phyloP scores from a whole-genome alignment of 2,329 filamentous ascomycete species.

The Ascosphaera aggregata region DNA sequence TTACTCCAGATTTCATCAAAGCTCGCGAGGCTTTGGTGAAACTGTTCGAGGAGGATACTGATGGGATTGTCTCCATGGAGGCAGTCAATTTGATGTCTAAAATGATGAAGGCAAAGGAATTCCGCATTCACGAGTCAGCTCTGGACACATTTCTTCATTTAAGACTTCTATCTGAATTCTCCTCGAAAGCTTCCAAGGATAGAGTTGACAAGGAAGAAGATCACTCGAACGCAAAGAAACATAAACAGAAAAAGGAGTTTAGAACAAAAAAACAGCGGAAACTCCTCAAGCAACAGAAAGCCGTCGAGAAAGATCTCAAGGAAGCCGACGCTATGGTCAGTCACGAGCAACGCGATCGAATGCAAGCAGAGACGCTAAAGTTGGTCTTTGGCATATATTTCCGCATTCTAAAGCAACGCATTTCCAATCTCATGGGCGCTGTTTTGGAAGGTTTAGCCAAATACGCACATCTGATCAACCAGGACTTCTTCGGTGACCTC shows the following conservation, averaged over 20 bases:
- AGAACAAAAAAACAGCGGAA: constrained; percentile 77
- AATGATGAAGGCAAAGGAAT: constrained; percentile 85
- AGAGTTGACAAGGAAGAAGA: constrained; percentile 40
- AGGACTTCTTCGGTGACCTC: constrained; percentile 94
- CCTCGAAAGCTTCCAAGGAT: constrained; percentile 59
- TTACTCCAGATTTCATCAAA: constrained; percentile 54
- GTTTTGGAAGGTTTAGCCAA: constrained; percentile 84
- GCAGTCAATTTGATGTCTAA: constrained; percentile 65
- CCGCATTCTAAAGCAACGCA: constrained; percentile 65
- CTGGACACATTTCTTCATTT: constrained; percentile 82
- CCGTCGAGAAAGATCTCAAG: constrained; percentile 77
- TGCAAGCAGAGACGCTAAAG: constrained; percentile 90
- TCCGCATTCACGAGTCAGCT: constrained; percentile 59
- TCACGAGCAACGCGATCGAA: constrained; percentile 77
- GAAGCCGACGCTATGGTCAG: constrained; percentile 77
- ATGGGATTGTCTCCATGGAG: constrained; percentile 71
- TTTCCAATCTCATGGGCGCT: constrained; percentile 78
- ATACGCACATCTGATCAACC: constrained; percentile 92
- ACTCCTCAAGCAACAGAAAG: constrained; percentile 60
- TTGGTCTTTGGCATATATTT: constrained; percentile 92
- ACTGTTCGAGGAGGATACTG: constrained; percentile 68
- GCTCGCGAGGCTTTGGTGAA: constrained; percentile 58
- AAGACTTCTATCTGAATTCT: constrained; percentile 69
- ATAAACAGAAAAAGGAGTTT: constrained; percentile 59
- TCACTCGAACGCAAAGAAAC: constrained; percentile 29